Percentiles rank a stretch among this genome's conserved stretches.
Evolutionary conservation across 2,329 filamentous ascomycete species (phyloP).

Genomic region (Aspergillus chevalieri): DNA sequence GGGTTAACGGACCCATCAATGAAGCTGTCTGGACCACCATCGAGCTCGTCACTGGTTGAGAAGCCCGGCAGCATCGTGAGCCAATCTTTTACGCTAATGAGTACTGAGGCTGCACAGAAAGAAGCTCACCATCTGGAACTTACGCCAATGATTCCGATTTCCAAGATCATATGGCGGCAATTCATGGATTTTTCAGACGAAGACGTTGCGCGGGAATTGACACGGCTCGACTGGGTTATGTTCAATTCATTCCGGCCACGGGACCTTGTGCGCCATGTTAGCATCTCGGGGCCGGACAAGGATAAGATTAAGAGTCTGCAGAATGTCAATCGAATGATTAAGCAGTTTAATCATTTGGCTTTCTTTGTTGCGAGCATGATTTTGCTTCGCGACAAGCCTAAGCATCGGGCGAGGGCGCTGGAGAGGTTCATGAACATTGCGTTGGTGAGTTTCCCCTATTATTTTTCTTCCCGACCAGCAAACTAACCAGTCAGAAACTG

Average conservation of each 20-base stretch:
- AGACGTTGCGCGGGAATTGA: constrained; percentile 82
- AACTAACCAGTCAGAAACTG: constrained; percentile 52
- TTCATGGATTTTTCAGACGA: constrained; percentile 85
- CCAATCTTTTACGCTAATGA: constrained; percentile 38
- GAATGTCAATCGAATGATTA: constrained; percentile 91
- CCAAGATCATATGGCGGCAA: constrained; percentile 80
- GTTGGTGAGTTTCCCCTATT: constrained; percentile 29
- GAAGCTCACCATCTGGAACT: constrained; percentile 69
- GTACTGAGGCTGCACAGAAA: constrained; percentile 67
- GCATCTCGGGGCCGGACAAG: constrained; percentile 51
- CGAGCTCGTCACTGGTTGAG: constrained; percentile 34
- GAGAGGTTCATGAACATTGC: constrained; percentile 96
- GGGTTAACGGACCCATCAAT: constrained; percentile 33
- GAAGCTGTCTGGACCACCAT: constrained; percentile 33
- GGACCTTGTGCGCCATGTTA: constrained; percentile 88
- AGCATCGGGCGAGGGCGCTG: constrained; percentile 82
- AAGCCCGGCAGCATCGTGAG: constrained; percentile 35
- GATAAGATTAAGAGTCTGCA: constrained; percentile 63
- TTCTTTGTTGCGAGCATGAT: constrained; percentile 79
- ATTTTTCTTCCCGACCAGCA: no score
- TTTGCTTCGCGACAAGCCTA: constrained; percentile 86
- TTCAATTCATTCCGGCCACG: constrained; percentile 90
- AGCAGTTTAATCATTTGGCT: constrained; percentile 81
- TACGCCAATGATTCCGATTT: constrained; percentile 61
- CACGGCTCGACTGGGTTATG: constrained; percentile 96